Conservation (phyloP, 768 basidiomycete species). For the Kwoniella sp. region DNA sequence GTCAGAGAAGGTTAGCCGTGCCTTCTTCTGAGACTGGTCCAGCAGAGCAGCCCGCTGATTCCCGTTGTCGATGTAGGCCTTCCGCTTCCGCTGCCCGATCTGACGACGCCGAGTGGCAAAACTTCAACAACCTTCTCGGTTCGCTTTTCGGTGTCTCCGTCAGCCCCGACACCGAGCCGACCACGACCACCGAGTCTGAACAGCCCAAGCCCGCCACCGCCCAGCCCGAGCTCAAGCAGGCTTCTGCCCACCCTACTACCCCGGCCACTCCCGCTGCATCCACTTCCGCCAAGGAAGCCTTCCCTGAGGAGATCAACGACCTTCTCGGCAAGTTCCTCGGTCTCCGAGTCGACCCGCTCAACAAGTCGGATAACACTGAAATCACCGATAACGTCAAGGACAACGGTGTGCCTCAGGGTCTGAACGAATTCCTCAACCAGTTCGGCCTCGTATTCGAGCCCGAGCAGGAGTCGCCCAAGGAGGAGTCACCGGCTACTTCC, state of each 20-base stretch:
- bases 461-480: background rate
- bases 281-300: constrained; percentile 1
- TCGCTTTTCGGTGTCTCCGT: constrained; percentile 31
- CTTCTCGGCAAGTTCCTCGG: constrained; percentile 40
- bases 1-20: constrained; percentile 19
- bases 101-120: constrained; percentile 11
- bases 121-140: constrained; percentile 26
- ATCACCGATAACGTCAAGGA: background rate
- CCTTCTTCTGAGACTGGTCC: constrained; percentile 1
- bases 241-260: background rate
- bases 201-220: constrained; percentile 1
- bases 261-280: constrained; percentile 1
- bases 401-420: constrained; percentile 23
- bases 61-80: background rate
- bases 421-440: constrained; percentile 39
- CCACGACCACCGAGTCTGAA: background rate
- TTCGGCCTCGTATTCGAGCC: constrained; percentile 43
- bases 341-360: constrained; percentile 33
- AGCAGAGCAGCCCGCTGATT: background rate
- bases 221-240: background rate
- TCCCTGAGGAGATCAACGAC: constrained; percentile 39
- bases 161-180: constrained; percentile 14
- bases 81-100: background rate
- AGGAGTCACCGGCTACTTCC: constrained; percentile 4
- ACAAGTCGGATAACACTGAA: constrained; percentile 3